Evolutionary conservation across 2,329 filamentous ascomycete species (phyloP), one percentile per base, ranked within the genome.

Genomic region (Aspergillus sp.): DNA sequence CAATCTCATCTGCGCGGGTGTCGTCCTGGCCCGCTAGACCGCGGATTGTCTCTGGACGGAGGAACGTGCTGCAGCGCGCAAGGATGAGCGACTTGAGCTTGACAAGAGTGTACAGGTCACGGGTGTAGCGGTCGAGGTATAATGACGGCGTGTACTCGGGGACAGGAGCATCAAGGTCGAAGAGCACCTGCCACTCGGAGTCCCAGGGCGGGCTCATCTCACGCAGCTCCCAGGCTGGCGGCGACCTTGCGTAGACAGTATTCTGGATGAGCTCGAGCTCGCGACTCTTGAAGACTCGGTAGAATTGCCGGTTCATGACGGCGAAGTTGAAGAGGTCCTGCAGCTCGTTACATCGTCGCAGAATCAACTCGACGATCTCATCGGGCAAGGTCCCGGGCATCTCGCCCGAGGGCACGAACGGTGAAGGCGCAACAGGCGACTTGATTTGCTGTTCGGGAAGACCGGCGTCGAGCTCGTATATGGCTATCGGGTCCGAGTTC

Each of bases 221-320:
- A 13, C 83, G 80, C 48, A 84, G 73, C 63, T 87, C 85, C 82
- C 82, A 86, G 1, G 83, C 83, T 1, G 85, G 77, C 5, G 83
- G 78, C 2, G 83, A 86, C 73, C 81, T 79, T 47, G 78, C 81
- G 51, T 74, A 78, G 3, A 84, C 66, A 0, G 82, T 77, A 5
- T 70, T 72, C 49, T 81, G 81, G 55, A 86, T 78, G 3, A 86
- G 72, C 0, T 74, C 67, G 47, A 86, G 71, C 62, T 86, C 83
- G 63, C 85, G 76, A 18, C 76, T 72, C 66, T 85, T 85, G 71
- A 83, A 87, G 0, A 84, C 78, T 3, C 74, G 74, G 63, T 85
- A 85, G 69, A 86, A 85, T 18, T 80, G 80, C 48, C 75, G 77
- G 65, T 82, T 85, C 47, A 85, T 74, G 7, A 81, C 70, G 4